These are phyloP conservation scores for Sugiyamaella americana DNA, from an alignment of 805 yeast genomes.

Conservation along the genomic window DNA sequence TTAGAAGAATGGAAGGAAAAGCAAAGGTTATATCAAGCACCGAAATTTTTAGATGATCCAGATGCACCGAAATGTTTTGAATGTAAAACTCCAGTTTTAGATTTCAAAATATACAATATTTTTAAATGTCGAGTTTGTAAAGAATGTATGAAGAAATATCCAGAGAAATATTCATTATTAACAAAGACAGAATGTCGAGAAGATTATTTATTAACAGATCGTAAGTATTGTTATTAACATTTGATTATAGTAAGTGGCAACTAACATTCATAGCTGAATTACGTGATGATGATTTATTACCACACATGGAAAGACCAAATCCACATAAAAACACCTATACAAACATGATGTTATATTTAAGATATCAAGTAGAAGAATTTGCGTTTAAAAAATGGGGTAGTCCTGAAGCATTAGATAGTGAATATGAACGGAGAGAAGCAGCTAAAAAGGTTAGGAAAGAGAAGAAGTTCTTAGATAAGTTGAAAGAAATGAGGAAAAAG, in stretches of 20 bases:
- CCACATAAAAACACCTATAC: conserved; percentile 88
- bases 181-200: conserved; percentile 94
- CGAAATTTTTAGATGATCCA: conserved; percentile 42
- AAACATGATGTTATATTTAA: conserved; percentile 83
- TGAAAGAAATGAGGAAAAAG: conserved; percentile 81
- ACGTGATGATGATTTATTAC: conserved; percentile 58
- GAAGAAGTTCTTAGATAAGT: conserved; percentile 66
- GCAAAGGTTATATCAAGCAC: conserved; percentile 31
- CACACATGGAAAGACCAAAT: conserved; percentile 81
- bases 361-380: conserved; percentile 89
- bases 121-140: conserved; percentile 76
- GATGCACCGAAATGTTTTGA: conserved; percentile 79
- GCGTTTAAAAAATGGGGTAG: conserved; percentile 96
- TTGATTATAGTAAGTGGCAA: background rate
- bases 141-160: conserved; percentile 60
- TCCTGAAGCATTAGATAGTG: conserved; percentile 80
- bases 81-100: conserved; percentile 76
- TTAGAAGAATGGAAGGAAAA: conserved; percentile 54
- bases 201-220: conserved; percentile 89
- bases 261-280: conserved; percentile 48
- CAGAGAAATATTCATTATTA: conserved; percentile 83
- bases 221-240: conserved; percentile 8
- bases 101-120: conserved; percentile 59
- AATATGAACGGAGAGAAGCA: conserved; percentile 80
- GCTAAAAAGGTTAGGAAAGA: conserved; percentile 68